Base-by-base conservation (phyloP, 768 basidiomycete species). In the Lenzites betulinus region DNA sequence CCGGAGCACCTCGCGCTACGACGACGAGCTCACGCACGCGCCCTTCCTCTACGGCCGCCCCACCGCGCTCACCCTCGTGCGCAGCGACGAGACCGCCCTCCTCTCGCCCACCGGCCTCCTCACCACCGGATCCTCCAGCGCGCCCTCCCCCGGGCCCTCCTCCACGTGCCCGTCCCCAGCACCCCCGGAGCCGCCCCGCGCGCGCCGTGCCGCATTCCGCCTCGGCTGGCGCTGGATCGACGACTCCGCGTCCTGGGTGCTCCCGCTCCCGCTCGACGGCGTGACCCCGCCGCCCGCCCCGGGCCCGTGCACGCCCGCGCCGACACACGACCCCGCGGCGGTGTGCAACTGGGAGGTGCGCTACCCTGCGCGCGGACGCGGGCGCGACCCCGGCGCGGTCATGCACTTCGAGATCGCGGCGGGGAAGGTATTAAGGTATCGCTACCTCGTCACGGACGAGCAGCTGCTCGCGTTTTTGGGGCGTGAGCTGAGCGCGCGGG, bases 321-420 rank as follows among this genome's bases (percentile, higher is more conserved):
- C 42, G 41, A 41, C 54, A 44, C 60, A 52, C 50, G 60, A 62
- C 50, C 54, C 60, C 50, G 60, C 57, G 33, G 42, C 60, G 49
- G 54, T 62, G 54, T 56, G 54, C 54, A 62, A 62, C 55, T 62
- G 43, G 50, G 51, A 56, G 54, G 49, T 62, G 42, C 51, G 50
- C 22, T 52, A 48, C 54, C 30, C 20, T 12, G 15, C 35, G 22
- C 30, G 33, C 44, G 30, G 30, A 5, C 16, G 22, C 9, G 22
- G 33, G 13, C 44, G 11, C 18, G 42, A 7, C 16, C 20, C 33
- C 36, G 52, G 53, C n/a, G 52, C 36, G 25, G 47, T 54, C 39
- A 60, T 60, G 53, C 47, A 60, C 41, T 60, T 54, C 18, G 48
- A 60, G 41, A 48, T 60, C 48, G 49, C 58, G 43, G 26, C 58